A percentile compares a stretch with the other conserved stretches of the same genome.
Evolutionary conservation across 805 yeast genomes (phyloP).

Genomic region (Saccharomycopsis sp.): DNA sequence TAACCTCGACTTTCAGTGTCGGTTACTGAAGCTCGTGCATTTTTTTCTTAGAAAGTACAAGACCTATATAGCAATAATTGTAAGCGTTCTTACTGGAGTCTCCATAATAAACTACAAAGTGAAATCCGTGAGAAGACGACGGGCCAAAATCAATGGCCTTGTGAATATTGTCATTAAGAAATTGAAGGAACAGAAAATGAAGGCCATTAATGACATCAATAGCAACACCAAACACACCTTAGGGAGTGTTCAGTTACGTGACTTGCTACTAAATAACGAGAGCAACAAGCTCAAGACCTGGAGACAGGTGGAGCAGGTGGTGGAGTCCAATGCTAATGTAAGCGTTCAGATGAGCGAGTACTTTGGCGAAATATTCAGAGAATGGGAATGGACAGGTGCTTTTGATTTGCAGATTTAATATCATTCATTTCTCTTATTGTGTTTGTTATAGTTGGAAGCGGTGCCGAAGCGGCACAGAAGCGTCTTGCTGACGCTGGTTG

Average conservation of each 20-base stretch:
- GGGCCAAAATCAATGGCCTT: constrained; percentile 38
- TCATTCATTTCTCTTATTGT: too few relatives aligned
- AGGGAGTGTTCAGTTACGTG: constrained; percentile 69
- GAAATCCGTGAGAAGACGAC: constrained; percentile 33
- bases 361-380: constrained; percentile 81
- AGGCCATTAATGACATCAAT: constrained; percentile 29
- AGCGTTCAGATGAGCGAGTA: constrained; percentile 58
- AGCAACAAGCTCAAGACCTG: constrained; percentile 45
- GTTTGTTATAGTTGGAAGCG: too few relatives aligned
- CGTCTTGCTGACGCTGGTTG: too few relatives aligned
- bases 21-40: constrained; percentile 45
- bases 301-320: constrained; percentile 45
- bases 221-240: constrained; percentile 41
- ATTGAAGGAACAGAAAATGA: constrained; percentile 41
- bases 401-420: too few relatives aligned
- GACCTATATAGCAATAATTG: constrained; percentile 17
- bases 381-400: constrained; percentile 76
- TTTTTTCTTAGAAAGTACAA: constrained; percentile 31
- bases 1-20: constrained; percentile 53
- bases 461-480: too few relatives aligned
- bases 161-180: constrained; percentile 43
- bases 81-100: constrained; percentile 20
- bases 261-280: constrained; percentile 42
- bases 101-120: constrained; percentile 32
- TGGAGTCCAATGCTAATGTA: constrained; percentile 65